phyloP scores from a whole-genome alignment of 1,284 basidiomycete species.

The Pterula multifida region DNA sequence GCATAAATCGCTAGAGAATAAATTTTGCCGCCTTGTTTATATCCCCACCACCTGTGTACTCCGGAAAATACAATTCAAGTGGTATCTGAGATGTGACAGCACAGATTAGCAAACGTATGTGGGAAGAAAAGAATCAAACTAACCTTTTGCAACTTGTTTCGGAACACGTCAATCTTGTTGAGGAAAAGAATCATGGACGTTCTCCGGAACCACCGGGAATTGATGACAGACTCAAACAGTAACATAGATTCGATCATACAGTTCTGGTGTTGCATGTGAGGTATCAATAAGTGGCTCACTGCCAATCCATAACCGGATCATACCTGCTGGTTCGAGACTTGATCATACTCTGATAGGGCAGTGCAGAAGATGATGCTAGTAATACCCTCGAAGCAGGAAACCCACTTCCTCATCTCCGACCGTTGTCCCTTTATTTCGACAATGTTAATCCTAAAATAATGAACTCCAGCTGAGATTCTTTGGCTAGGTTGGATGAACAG shows the following conservation, averaged over 20 bases:
- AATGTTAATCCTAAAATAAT: conserved; percentile 68
- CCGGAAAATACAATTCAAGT: conserved; percentile 84
- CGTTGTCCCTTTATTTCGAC: conserved; percentile 92
- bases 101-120: background rate
- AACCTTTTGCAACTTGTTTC: conserved; percentile 81
- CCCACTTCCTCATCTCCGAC: conserved; percentile 93
- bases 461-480: too few species aligned
- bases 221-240: conserved; percentile 93
- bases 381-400: conserved; percentile 89
- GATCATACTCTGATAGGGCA: conserved; percentile 90
- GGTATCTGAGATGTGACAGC: conserved; percentile 40
- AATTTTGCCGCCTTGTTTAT: conserved; percentile 98
- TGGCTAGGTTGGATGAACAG: conserved; percentile 34
- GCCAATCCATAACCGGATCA: conserved; percentile 47
- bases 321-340: conserved; percentile 72
- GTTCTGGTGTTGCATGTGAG: conserved; percentile 41
- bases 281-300: background rate
- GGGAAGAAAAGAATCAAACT: background rate
- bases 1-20: conserved; percentile 95
- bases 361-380: conserved; percentile 95
- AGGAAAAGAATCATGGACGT: conserved; percentile 90
- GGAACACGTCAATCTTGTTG: conserved; percentile 96
- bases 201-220: conserved; percentile 93
- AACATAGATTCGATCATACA: conserved; percentile 92
- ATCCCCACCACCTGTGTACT: conserved; percentile 88